Conservation (phyloP, 371 early-diverging fungal genomes). For the Nematocida sp. region DNA sequence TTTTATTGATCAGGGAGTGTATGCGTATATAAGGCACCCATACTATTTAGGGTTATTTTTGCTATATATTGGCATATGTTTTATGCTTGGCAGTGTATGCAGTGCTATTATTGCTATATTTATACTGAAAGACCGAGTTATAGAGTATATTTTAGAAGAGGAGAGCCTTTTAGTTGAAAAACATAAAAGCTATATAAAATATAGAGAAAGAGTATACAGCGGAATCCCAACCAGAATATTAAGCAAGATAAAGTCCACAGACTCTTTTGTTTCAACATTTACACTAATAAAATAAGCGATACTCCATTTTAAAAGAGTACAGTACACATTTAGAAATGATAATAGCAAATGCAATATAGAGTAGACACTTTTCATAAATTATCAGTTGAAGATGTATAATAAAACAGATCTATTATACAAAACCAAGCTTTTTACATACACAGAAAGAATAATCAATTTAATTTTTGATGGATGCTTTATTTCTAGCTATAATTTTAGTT, state of each 20-base stretch:
- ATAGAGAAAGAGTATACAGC: conserved; percentile 31
- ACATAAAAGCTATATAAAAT: conserved; percentile 47
- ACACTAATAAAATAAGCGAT: not conserved
- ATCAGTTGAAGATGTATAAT: too few species aligned
- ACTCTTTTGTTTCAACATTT: not conserved
- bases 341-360: too few species aligned
- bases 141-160: conserved; percentile 21
- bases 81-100: conserved; percentile 8
- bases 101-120: conserved; percentile 3
- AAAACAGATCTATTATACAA: too few species aligned
- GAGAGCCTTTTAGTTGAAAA: conserved; percentile 20
- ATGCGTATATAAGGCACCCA: conserved; percentile 56
- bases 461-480: too few species aligned
- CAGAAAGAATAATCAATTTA: too few species aligned
- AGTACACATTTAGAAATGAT: too few species aligned
- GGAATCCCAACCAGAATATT: conserved; percentile 21
- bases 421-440: too few species aligned
- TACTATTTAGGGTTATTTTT: conserved; percentile 49
- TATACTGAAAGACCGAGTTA: conserved; percentile 12
- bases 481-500: too few species aligned
- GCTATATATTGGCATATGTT: conserved; percentile 38
- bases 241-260: not conserved
- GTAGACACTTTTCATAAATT: too few species aligned
- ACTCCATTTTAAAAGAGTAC: too few species aligned
- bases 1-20: conserved; percentile 55